Evolutionary conservation across 345 rosid genomes (phyloP).

Genomic region (Brassica napus): DNA sequence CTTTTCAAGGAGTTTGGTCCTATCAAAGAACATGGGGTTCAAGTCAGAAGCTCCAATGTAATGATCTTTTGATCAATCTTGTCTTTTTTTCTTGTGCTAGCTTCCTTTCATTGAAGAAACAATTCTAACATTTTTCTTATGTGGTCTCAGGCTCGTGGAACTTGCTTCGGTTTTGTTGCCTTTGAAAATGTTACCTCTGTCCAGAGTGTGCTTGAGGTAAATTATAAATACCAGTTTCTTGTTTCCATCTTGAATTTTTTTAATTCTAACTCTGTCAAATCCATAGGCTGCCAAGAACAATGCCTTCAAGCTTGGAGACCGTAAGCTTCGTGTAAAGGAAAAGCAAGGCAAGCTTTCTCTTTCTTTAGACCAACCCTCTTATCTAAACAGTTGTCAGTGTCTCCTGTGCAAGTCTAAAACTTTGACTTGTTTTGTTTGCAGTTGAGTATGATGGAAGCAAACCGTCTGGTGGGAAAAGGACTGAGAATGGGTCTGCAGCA

Average conservation of each 20-base stretch:
- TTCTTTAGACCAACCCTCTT: not conserved
- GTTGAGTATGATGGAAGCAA: constrained; percentile 39
- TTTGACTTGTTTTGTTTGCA: not conserved
- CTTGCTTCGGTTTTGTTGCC: constrained; percentile 37
- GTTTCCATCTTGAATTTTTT: not conserved
- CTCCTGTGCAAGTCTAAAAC: not conserved
- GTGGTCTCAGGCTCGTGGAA: constrained; percentile 13
- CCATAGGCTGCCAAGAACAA: constrained; percentile 35
- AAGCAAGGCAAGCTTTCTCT: constrained; percentile 13
- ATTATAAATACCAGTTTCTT: not conserved
- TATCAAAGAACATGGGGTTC: constrained; percentile 67
- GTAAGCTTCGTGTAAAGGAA: constrained; percentile 41
- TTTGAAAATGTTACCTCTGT: constrained; percentile 31
- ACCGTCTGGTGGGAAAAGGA: constrained; percentile 18
- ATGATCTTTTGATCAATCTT: not conserved
- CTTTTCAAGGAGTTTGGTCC: constrained; percentile 74
- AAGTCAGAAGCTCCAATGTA: constrained; percentile 61
- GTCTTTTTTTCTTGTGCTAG: not conserved
- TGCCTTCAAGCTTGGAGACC: constrained; percentile 38
- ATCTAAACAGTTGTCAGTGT: not conserved
- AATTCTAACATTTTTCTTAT: not conserved
- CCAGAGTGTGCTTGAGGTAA: constrained; percentile 40
- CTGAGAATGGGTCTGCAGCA: not conserved
- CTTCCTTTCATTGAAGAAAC: not conserved
- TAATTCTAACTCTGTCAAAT: not conserved